Evolutionary conservation across 2,329 filamentous ascomycete genomes (phyloP).

Genomic region (Fusarium xyrophilum): DNA sequence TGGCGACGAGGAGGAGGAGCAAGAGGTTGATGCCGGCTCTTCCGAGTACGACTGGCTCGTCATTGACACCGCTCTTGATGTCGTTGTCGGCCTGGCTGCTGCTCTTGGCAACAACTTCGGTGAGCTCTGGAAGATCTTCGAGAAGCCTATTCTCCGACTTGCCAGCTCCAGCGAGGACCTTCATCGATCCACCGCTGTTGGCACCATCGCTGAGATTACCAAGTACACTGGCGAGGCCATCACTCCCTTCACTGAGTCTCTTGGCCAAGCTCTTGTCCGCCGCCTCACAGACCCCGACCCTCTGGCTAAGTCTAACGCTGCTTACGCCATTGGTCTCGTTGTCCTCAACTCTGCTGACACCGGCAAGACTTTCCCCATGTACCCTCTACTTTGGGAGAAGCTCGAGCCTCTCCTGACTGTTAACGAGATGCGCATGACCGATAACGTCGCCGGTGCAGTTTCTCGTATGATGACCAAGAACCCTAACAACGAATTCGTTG

Average conservation of each 20-base stretch:
- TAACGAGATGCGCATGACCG: conserved; percentile 80
- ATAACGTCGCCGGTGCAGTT: conserved; percentile 92
- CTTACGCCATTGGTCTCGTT: conserved; percentile 87
- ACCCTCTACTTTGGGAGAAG: conserved; percentile 79
- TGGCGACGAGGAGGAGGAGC: conserved; percentile 78
- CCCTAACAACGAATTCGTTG: conserved; percentile 80
- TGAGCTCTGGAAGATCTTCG: conserved; percentile 94
- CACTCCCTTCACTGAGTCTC: conserved; percentile 77
- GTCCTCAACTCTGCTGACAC: conserved; percentile 80
- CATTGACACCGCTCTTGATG: conserved; percentile 91
- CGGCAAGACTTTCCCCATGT: conserved; percentile 73
- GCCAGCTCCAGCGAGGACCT: conserved; percentile 84
- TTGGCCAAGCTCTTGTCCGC: conserved; percentile 83
- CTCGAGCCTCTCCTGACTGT: conserved; percentile 84
- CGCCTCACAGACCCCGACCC: conserved; percentile 87
- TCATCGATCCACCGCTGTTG: conserved; percentile 88
- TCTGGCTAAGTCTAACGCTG: conserved; percentile 93
- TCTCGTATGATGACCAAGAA: conserved; percentile 91
- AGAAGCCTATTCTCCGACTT: conserved; percentile 89
- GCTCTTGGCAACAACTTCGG: conserved; percentile 82
- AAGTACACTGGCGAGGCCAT: conserved; percentile 83
- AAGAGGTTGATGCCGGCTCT: conserved; percentile 74
- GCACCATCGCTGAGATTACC: conserved; percentile 89
- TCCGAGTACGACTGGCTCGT: conserved; percentile 98
- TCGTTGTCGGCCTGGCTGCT: conserved; percentile 81